phyloP scores from a whole-genome alignment of 768 basidiomycete species.

The Kwoniella europaea region DNA sequence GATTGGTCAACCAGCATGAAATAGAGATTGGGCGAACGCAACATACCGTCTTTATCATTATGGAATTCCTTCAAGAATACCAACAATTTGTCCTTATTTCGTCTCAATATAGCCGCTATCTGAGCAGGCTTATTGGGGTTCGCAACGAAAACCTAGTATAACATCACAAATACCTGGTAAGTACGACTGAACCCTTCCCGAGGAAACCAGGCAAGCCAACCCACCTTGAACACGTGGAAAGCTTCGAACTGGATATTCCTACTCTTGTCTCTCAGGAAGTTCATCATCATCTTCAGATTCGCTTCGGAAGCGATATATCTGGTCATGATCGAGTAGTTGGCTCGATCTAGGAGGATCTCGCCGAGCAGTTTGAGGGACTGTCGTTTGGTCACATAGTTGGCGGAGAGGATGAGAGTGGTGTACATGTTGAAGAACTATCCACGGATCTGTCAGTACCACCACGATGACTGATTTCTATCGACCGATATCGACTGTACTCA shows the following conservation, averaged over 20 bases:
- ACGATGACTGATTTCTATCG: neutral
- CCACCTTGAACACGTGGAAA: conserved; percentile 99
- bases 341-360: conserved; percentile 95
- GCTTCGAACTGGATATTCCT: conserved; percentile 99
- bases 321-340: conserved; percentile 99
- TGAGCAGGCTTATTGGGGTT: conserved; percentile 98
- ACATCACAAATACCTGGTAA: neutral
- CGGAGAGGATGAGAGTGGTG: conserved; percentile 86
- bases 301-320: conserved; percentile 92
- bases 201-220: conserved; percentile 36
- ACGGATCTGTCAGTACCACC: neutral
- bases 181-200: neutral
- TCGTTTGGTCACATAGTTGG: conserved; percentile 98
- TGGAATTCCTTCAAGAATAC: conserved; percentile 90
- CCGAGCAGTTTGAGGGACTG: conserved; percentile 97
- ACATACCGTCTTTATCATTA: conserved; percentile 89
- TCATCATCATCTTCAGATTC: conserved; percentile 99
- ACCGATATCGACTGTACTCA: conserved; percentile 59
- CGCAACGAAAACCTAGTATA: conserved; percentile 87
- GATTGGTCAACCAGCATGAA: neutral
- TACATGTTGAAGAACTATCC: conserved; percentile 92
- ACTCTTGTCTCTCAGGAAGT: conserved; percentile 94
- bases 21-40: neutral
- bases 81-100: conserved; percentile 93
- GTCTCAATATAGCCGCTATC: conserved; percentile 83